Conservation (phyloP, 2,329 filamentous ascomycete genomes). For the Fusarium mexicanum region DNA sequence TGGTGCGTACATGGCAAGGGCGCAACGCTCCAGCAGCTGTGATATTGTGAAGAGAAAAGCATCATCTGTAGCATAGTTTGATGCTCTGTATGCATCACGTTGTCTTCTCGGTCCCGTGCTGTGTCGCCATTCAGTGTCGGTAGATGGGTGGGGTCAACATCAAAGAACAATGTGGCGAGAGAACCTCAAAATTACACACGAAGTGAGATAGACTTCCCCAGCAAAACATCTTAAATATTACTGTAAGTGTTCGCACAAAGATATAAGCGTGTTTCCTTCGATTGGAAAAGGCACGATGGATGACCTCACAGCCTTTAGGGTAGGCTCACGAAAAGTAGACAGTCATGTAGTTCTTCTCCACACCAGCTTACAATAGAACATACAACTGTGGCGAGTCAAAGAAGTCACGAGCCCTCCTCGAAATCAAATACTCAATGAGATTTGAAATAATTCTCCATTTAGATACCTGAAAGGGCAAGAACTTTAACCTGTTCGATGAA, state of each 20-base stretch:
- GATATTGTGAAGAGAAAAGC: fast-evolving
- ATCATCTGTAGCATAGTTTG: fast-evolving
- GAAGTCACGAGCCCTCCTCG: fast-evolving
- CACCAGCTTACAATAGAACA: not conserved
- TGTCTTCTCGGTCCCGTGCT: fast-evolving
- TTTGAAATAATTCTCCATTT: fast-evolving
- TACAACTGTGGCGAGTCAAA: not conserved
- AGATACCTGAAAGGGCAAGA: fast-evolving
- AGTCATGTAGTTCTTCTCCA: too few relatives aligned
- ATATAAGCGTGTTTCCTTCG: fast-evolving
- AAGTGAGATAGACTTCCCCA: fast-evolving
- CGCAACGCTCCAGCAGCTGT: fast-evolving
- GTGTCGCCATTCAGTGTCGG: fast-evolving
- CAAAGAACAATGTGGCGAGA: fast-evolving
- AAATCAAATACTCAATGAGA: fast-evolving
- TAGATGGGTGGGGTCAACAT: fast-evolving
- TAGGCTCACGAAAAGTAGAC: not conserved
- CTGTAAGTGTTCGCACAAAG: fast-evolving
- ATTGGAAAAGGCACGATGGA: fast-evolving
- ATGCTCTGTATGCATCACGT: fast-evolving
- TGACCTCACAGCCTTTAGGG: fast-evolving
- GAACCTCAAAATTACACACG: fast-evolving
- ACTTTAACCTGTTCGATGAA: not conserved
- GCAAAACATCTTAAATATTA: fast-evolving
- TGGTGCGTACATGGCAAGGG: fast-evolving